Conservation (phyloP, 2,329 filamentous ascomycete species). For the Apiospora koreana region DNA sequence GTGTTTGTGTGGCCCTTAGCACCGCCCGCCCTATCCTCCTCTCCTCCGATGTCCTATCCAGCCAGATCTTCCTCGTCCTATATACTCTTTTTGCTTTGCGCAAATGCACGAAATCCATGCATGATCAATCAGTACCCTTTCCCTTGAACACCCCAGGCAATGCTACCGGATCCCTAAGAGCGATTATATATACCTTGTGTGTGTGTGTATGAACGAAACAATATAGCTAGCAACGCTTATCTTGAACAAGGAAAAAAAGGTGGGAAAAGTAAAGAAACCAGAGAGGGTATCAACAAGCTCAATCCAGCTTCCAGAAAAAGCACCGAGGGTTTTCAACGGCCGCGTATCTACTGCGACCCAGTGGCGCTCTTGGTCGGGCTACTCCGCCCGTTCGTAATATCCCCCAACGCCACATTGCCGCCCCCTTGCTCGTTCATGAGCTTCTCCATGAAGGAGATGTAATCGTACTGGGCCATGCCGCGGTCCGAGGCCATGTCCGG, state of each 20-base stretch:
- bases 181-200: conserved; percentile 1
- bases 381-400: conserved; percentile 30
- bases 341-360: conserved; percentile 21
- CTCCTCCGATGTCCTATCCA: background rate
- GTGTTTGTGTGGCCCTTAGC: background rate
- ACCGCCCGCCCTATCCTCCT: background rate
- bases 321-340: background rate
- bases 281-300: conserved; percentile 9
- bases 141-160: conserved; percentile 3
- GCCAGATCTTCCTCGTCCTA: background rate
- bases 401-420: conserved; percentile 29
- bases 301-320: background rate
- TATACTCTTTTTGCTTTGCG: background rate
- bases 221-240: conserved; percentile 10
- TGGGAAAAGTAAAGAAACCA: background rate
- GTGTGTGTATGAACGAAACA: conserved; percentile 1
- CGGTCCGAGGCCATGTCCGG: conserved; percentile 86
- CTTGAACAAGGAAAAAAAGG: background rate
- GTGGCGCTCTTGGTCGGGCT: conserved; percentile 32
- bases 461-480: conserved; percentile 87
- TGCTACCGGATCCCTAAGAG: conserved; percentile 5
- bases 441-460: conserved; percentile 95
- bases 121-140: conserved; percentile 1
- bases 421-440: conserved; percentile 51
- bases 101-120: background rate